Percentiles rank a stretch among this genome's conserved stretches.
Conservation (phyloP, 495 filamentous ascomycete genomes). For the Podospora bellae-mahoneyi region DNA sequence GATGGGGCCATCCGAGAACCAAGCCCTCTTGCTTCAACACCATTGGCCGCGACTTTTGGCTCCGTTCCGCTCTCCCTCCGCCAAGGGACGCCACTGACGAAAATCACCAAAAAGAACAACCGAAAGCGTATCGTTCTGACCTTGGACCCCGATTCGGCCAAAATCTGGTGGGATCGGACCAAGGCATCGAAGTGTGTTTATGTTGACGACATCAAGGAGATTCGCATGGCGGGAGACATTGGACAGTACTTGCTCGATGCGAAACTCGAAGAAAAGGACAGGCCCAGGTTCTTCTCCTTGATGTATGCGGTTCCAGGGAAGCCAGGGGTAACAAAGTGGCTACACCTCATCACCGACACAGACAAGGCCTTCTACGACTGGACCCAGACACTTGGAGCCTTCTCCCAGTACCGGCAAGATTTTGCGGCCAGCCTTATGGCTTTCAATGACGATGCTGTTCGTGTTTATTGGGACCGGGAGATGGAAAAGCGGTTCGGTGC, state of each 20-base stretch:
- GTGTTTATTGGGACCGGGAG: conserved; percentile 79
- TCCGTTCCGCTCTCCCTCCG: conserved; percentile 66
- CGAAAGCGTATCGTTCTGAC: conserved; percentile 69
- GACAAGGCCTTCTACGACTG: conserved; percentile 68
- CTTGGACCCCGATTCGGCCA: conserved; percentile 75
- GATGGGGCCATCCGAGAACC: conserved; percentile 34
- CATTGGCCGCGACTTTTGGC: conserved; percentile 38
- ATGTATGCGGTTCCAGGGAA: conserved; percentile 73
- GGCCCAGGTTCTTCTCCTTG: conserved; percentile 81
- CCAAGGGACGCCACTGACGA: conserved; percentile 70
- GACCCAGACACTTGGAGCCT: conserved; percentile 74
- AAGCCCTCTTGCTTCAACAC: conserved; percentile 38
- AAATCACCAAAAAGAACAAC: conserved; percentile 77
- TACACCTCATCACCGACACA: conserved; percentile 75
- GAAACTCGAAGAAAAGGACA: conserved; percentile 57
- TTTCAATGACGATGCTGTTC: conserved; percentile 74
- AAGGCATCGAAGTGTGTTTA: conserved; percentile 80
- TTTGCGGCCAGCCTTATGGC: conserved; percentile 83
- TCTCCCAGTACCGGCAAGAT: conserved; percentile 77
- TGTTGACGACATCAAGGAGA: conserved; percentile 90
- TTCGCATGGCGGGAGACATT: conserved; percentile 80
- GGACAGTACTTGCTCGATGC: conserved; percentile 86
- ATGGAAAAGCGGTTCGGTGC: conserved; percentile 67
- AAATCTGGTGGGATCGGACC: conserved; percentile 80
- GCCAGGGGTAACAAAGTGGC: conserved; percentile 61